Evolutionary conservation across 2,329 filamentous ascomycete genomes (phyloP).

Genomic region (Chaetomiaceae sp.): DNA sequence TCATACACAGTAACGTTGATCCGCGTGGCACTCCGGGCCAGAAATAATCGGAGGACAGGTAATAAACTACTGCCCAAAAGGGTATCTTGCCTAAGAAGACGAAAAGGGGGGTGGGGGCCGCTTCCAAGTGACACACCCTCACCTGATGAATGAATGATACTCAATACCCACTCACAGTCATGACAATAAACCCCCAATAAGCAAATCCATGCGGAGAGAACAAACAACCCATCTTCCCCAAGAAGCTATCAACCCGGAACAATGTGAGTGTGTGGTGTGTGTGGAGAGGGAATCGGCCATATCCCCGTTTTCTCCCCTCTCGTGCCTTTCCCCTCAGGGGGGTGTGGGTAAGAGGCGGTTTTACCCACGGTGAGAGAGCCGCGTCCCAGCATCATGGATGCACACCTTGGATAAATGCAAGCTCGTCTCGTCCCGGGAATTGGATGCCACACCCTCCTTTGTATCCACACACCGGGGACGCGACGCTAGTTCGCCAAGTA

Average conservation of each 20-base stretch:
- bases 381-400: not conserved
- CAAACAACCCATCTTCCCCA: not conserved
- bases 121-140: not conserved
- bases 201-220: conserved; percentile 2
- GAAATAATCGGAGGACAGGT: no score
- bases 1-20: no score
- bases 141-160: no score
- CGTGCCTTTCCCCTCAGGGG: no score
- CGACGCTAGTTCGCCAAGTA: no score
- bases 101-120: not conserved
- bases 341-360: not conserved
- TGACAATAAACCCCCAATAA: not conserved
- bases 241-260: no score
- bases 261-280: no score
- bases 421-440: no score
- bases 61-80: no score
- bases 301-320: not conserved
- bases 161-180: no score
- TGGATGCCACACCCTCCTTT: not conserved
- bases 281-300: no score
- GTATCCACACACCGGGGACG: not conserved
- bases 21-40: no score
- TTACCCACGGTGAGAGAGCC: conserved; percentile 11
- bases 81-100: not conserved
- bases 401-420: conserved; percentile 13